Conservation (phyloP, 1,139 yeast genomes). For the Diutina sp. region DNA sequence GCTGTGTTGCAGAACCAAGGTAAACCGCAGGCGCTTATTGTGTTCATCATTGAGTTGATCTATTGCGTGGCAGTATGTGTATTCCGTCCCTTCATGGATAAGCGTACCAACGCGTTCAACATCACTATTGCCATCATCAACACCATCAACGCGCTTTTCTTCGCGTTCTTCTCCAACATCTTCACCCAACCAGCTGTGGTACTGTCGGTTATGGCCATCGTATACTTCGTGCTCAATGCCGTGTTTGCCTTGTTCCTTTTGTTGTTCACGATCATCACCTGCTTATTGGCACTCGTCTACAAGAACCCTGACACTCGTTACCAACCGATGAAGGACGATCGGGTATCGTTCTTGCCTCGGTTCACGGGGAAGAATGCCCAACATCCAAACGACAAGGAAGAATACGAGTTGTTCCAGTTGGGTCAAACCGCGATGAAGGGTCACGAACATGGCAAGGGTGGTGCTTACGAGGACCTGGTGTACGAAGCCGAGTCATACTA, state of each 20-base stretch:
- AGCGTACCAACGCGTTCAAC: constrained; percentile 83
- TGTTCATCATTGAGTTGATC: constrained; percentile 61
- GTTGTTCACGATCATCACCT: constrained; percentile 76
- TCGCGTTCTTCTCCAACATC: constrained; percentile 76
- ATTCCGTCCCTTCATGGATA: constrained; percentile 87
- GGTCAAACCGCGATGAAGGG: constrained; percentile 85
- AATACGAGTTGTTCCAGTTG: constrained; percentile 73
- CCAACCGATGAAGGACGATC: constrained; percentile 94
- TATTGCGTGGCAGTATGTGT: constrained; percentile 54
- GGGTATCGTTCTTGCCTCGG: constrained; percentile 74
- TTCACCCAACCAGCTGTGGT: constrained; percentile 80
- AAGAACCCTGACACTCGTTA: constrained; percentile 93
- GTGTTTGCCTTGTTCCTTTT: constrained; percentile 73
- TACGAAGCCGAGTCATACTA: background rate
- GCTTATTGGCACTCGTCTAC: constrained; percentile 70
- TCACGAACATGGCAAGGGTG: constrained; percentile 27
- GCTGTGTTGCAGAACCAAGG: constrained; percentile 79
- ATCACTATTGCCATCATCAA: constrained; percentile 73
- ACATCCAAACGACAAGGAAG: constrained; percentile 34
- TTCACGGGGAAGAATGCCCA: constrained; percentile 37
- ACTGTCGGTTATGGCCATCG: constrained; percentile 83
- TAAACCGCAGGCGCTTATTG: constrained; percentile 64
- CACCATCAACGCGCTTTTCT: constrained; percentile 72
- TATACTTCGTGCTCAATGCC: constrained; percentile 85
- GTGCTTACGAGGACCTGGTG: background rate